Evolutionary conservation across 495 filamentous ascomycete genomes (phyloP), one percentile per base, ranked within the genome.

Genomic region (Podospora comata): DNA sequence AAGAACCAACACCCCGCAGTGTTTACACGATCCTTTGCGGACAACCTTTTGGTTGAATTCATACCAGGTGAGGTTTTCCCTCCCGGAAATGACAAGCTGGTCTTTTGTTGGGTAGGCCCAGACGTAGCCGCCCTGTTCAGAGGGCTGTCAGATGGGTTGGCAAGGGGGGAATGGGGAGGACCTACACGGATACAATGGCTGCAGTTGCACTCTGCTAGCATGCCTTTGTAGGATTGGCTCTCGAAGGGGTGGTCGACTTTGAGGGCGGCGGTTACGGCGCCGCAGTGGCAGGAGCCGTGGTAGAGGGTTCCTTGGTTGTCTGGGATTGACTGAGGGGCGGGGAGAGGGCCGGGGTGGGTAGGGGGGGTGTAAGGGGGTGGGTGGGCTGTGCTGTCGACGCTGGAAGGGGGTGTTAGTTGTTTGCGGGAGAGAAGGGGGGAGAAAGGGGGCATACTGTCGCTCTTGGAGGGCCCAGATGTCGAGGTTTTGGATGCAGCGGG

Each of bases 241-340:
- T 68, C 73, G 13, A 74, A 32, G 13, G 81, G 66, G 19, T 74
- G 74, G 55, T 78, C 74, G 28, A 76, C 64, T 69, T 79, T 80
- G 20, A 84, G 26, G 1, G 80, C 80, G 18, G 81, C 19, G 15
- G 69, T 81, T 5, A 85, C 75, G 57, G 75, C 81, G 26, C 84
- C 84, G 70, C 84, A 86, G 69, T 85, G 84, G 73, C 84, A 86
- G 71, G 79, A 79, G 6, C 84, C 84, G 32, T 76, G 78, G 66
- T 85, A 84, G 2, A 79, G 39, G 66, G 78, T 79, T 11, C 69
- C 78, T 28, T 74, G 73, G 11, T 81, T 78, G n/a, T 20, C 15
- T 20, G 55, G 19, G 62, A 79, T 67, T 74, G 6, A 72, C 23
- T 23, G 72, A 2, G 73, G 70, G 26, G 30, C 65, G 20, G 83